phyloP scores from a whole-genome alignment of 2,329 filamentous ascomycete species.

The Hypocreales sp. region DNA sequence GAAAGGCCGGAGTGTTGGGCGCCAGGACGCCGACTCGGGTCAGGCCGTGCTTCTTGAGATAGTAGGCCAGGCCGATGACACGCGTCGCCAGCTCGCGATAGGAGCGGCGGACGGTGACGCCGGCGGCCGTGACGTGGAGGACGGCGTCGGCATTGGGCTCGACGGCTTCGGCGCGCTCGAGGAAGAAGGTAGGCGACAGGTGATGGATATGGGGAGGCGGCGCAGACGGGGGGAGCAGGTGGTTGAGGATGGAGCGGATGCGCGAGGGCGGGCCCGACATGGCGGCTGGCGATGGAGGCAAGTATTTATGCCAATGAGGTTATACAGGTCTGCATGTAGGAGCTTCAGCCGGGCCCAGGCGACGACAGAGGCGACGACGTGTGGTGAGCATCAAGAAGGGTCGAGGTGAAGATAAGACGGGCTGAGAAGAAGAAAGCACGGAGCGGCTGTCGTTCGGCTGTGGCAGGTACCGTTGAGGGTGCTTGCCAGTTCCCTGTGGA shows the following conservation, averaged over 20 bases:
- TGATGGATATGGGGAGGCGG: slow-evolving; percentile 51
- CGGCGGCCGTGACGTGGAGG: slow-evolving; percentile 70
- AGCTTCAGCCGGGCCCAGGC: too few relatives aligned
- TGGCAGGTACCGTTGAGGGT: too few relatives aligned
- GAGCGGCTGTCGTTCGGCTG: too few relatives aligned
- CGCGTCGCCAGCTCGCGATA: slow-evolving; percentile 78
- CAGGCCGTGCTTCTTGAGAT: slow-evolving; percentile 56
- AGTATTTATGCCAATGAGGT: not conserved
- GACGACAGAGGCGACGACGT: too few relatives aligned
- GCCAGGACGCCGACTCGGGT: slow-evolving; percentile 72
- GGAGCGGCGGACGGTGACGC: slow-evolving; percentile 54
- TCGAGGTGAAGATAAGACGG: not conserved
- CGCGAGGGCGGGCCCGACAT: slow-evolving; percentile 53
- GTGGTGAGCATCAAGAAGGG: too few relatives aligned
- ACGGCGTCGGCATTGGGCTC: slow-evolving; percentile 78
- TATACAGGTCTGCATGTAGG: too few relatives aligned
- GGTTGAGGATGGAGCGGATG: slow-evolving; percentile 39
- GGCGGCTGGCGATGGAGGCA: slow-evolving; percentile 5
- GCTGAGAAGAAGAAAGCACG: too few relatives aligned
- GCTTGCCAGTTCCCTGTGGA: too few relatives aligned
- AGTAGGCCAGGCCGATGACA: slow-evolving; percentile 78
- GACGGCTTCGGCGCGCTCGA: slow-evolving; percentile 72
- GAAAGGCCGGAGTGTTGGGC: slow-evolving; percentile 87
- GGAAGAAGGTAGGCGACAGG: slow-evolving; percentile 75
- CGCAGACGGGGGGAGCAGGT: slow-evolving; percentile 24